Base-by-base conservation (phyloP, 768 basidiomycete genomes). In the Naganishia antarctica region DNA sequence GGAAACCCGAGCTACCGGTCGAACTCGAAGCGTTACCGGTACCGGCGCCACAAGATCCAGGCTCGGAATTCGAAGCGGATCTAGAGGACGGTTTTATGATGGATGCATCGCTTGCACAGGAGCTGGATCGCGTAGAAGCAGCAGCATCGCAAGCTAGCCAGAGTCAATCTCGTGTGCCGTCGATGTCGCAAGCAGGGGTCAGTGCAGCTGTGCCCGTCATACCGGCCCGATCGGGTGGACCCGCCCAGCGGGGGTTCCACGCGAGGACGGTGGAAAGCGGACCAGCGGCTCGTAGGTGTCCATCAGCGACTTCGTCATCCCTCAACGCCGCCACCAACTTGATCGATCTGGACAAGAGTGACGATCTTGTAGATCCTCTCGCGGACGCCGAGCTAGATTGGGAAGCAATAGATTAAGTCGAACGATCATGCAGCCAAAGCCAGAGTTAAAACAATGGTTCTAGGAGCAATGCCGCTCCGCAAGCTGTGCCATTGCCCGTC, bases 151-250 rank as follows among this genome's bases (percentile, higher is more conserved):
- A 46, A n/a, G 49, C 63, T 50, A 63, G 12, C 23, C 53, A 23
- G 40, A 60, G 21, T 43, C 63, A 21, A 18, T 23, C 31, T 48
- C 28, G 49, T 4, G 37, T 49, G 57, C 44, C 23, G 59, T 57
- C 44, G 32, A 50, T 23, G 66, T 69, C 23, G 49, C 47, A 25
- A 43, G 50, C 31, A 65, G 66, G 15, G 63, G 68, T n/a, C 43
- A 44, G 43, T 60, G 61, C 11, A 44, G 60, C 49, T 46, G 47
- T 34, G 32, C 34, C 53, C 9, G 32, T 18, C 4, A 57, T 23
- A 26, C 53, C 34, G 12, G 53, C 53, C 1, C 21, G 18, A 7
- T n/a, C n/a, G n/a, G n/a, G n/a, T n/a, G 18, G 7, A 31, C 7
- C 50, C 28, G 16, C 3, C 5, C 21, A 11, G 25, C 18, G 18